Evolutionary conservation across 192 early-diverging fungal genomes (phyloP).

Genomic region (Gamsiella multidivaricata): DNA sequence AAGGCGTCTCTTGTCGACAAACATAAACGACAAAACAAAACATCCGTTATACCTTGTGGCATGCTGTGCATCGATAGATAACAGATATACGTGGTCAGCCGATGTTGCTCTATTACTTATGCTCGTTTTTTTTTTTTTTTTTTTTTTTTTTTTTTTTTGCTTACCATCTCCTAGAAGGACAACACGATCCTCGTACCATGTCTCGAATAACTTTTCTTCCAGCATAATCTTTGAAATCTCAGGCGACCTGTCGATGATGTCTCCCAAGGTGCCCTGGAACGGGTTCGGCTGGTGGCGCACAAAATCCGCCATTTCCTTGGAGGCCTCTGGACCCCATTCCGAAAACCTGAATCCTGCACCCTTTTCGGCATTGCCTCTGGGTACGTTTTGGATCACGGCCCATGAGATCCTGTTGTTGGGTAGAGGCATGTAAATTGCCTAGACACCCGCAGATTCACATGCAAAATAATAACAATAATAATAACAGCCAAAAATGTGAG

Average conservation of each 20-base stretch:
- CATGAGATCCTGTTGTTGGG: constrained; percentile 39
- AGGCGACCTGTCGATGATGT: constrained; percentile 36
- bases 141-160: no score
- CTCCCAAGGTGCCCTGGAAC: constrained; percentile 31
- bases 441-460: no score
- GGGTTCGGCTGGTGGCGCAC: constrained; percentile 42
- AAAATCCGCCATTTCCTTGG: constrained; percentile 28
- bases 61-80: no score
- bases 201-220: constrained; percentile 49
- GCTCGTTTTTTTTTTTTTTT: no score
- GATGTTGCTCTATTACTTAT: no score
- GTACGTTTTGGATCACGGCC: constrained; percentile 50
- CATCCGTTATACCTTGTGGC: constrained; percentile 33
- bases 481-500: not conserved
- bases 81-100: no score
- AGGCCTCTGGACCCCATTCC: constrained; percentile 48
- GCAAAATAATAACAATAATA: not conserved
- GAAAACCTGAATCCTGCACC: constrained; percentile 17
- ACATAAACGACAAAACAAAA: not conserved
- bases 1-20: not conserved
- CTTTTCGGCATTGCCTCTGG: constrained; percentile 20
- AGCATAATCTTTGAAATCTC: constrained; percentile 45
- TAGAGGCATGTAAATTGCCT: constrained; percentile 49
- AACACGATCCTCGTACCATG: constrained; percentile 41
- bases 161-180: constrained; percentile 47